A percentile compares a stretch with the other conserved stretches of the same genome.
Evolutionary conservation across 768 basidiomycete species (phyloP).

Genomic region (Cyclocybe cylindracea): DNA sequence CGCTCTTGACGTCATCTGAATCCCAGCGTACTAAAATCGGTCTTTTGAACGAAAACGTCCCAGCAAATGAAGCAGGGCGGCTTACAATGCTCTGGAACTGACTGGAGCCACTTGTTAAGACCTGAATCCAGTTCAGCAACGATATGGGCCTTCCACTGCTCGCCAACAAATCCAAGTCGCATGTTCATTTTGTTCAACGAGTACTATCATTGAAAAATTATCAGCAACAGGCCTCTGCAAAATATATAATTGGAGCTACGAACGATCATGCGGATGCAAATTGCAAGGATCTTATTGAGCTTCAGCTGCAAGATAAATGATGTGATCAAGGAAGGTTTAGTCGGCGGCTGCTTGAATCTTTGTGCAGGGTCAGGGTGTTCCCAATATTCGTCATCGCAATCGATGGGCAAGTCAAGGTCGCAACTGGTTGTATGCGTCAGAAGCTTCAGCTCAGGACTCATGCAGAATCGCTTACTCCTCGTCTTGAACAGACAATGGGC

Average conservation of each 20-base stretch:
- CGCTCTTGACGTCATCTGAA: conserved; percentile 40
- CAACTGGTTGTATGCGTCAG: conserved; percentile 44
- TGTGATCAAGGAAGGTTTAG: conserved; percentile 56
- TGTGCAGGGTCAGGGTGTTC: conserved; percentile 54
- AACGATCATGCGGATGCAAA: conserved; percentile 65
- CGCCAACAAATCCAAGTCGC: conserved; percentile 59
- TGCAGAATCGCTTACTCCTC: conserved; percentile 57
- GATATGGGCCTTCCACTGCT: conserved; percentile 67
- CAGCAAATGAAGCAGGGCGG: not conserved
- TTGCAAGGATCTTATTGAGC: conserved; percentile 64
- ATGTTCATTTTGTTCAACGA: conserved; percentile 77
- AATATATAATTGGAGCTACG: conserved; percentile 18
- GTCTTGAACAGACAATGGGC: conserved; percentile 80
- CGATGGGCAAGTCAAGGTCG: conserved; percentile 67
- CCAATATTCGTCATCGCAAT: conserved; percentile 80
- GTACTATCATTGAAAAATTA: conserved; percentile 48
- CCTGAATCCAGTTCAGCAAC: conserved; percentile 74
- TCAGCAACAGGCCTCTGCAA: not conserved
- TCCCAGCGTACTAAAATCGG: conserved; percentile 50
- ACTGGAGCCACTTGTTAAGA: conserved; percentile 71
- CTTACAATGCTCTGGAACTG: conserved; percentile 61
- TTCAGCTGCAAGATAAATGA: conserved; percentile 59
- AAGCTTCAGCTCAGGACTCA: not conserved
- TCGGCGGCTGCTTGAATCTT: conserved; percentile 70
- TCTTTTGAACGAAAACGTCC: not conserved